Base-by-base conservation (phyloP, 2,329 filamentous ascomycete genomes). In the Lasiodiplodia gonubiensis region DNA sequence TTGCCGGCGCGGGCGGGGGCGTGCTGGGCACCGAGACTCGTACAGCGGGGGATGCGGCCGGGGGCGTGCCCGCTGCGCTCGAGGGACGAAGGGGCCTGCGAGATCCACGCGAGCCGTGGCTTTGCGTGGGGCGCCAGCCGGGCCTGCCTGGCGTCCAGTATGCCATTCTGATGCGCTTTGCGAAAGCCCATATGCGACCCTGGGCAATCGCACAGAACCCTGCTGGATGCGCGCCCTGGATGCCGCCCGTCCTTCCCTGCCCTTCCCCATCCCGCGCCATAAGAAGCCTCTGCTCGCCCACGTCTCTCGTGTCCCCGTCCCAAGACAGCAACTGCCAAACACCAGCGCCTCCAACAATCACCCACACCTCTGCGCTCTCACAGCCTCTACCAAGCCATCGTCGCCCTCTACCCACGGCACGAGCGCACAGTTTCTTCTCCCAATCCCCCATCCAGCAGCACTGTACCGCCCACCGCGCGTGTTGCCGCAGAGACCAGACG, bases 181-280 rank as follows among this genome's bases (percentile, higher is more conserved):
- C 54, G 66, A 67, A 67, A 55, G 66, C 66, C 66, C 66, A 67
- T 67, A 67, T 67, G 66, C 57, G 66, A 67, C 66, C 66, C 66
- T 55, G 66, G 57, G 51, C 59, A 67, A 67, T 67, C 66, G 51
- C 30, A 21, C 65, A 67, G 55, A 67, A 67, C 65, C 65, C 65
- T 67, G 65, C 55, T 59, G 51, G 66, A 67, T 67, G 66, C 59
- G 66, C 66, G 64, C 64, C 64, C 64, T 66, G 64, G 64, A 66
- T 66, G 64, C 51, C 25, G 59, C 59, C 59, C 46, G 35, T 46
- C 46, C 59, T 66, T 55, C 53, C 51, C 64, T 55, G 51, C 64
- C 51, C 53, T 52, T 48, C 37, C 39, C 57, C 48, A 46, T 52
- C 65, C n/a, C 49, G 54, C 23, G 65, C 66, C 66, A 55, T 67